A percentile compares a stretch with the other conserved stretches of the same genome.
Conservation (phyloP, 2,329 filamentous ascomycete species). For the Colletotrichum cordylinicola region DNA sequence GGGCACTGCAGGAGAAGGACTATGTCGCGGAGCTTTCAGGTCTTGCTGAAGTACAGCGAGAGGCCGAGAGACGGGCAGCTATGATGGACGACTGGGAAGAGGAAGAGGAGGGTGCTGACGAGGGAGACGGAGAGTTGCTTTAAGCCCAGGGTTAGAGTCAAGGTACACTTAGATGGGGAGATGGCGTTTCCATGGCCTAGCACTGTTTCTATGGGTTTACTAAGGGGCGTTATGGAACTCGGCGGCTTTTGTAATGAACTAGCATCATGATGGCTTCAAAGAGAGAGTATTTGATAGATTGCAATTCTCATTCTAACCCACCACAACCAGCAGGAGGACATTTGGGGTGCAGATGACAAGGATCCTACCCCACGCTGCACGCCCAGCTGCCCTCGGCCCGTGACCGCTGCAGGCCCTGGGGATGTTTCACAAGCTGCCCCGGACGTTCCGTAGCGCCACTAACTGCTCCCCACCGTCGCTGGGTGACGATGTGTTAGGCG, state of each 20-base stretch:
- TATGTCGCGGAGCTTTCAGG: slow-evolving; percentile 81
- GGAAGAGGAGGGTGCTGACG: slow-evolving; percentile 56
- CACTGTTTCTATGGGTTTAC: neutral
- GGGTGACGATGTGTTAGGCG: neutral
- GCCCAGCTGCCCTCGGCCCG: slow-evolving; percentile 1
- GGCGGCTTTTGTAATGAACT: neutral
- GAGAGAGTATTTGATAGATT: neutral
- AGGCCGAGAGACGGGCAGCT: slow-evolving; percentile 55
- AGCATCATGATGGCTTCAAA: neutral
- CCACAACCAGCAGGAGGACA: neutral
- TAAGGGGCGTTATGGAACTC: neutral
- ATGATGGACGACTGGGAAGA: slow-evolving; percentile 66
- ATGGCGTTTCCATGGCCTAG: neutral
- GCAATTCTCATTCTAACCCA: neutral
- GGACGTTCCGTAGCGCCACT: neutral
- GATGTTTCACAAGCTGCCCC: neutral
- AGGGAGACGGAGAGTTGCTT: slow-evolving; percentile 57
- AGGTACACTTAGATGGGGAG: neutral
- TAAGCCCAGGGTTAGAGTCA: neutral
- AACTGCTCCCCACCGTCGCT: neutral
- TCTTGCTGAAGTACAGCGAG: slow-evolving; percentile 72
- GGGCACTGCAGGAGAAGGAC: slow-evolving; percentile 75
- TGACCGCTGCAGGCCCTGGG: neutral
- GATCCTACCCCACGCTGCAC: neutral
- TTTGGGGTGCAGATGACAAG: slow-evolving; percentile 1